These are phyloP conservation scores for Zasmidium citrigriseum DNA, from an alignment of 2,329 filamentous ascomycete genomes.

Conservation along the genomic window DNA sequence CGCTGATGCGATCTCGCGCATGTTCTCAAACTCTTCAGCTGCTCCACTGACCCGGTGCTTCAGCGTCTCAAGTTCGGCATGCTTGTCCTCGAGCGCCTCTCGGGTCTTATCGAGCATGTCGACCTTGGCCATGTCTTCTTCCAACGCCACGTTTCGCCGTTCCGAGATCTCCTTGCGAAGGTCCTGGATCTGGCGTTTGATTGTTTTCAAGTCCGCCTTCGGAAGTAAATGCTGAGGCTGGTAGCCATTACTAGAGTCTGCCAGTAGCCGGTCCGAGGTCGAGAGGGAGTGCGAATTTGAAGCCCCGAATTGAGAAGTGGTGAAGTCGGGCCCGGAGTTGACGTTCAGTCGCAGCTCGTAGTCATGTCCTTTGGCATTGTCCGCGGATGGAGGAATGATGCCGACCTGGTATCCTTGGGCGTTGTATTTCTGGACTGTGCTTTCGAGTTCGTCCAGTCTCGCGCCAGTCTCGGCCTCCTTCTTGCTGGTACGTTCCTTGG, in stretches of 20 bases:
- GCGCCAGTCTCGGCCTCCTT: slow-evolving; percentile 84
- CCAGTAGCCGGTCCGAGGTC: slow-evolving; percentile 71
- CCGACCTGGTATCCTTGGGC: slow-evolving; percentile 91
- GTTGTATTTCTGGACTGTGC: slow-evolving; percentile 87
- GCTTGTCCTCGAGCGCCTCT: slow-evolving; percentile 95
- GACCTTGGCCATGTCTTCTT: slow-evolving; percentile 91
- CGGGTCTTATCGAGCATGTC: slow-evolving; percentile 92
- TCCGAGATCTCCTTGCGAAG: slow-evolving; percentile 93
- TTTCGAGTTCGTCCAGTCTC: slow-evolving; percentile 90
- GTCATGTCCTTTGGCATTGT: slow-evolving; percentile 80
- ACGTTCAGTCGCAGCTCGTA: slow-evolving; percentile 85
- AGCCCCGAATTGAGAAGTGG: slow-evolving; percentile 50
- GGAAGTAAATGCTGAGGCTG: slow-evolving; percentile 85
- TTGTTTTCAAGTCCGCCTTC: slow-evolving; percentile 83
- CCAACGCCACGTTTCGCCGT: slow-evolving; percentile 75
- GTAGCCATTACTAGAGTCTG: slow-evolving; percentile 81
- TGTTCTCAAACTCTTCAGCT: slow-evolving; percentile 91
- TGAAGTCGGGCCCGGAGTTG: slow-evolving; percentile 75
- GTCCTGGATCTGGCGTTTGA: slow-evolving; percentile 75
- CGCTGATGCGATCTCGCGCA: slow-evolving; percentile 76
- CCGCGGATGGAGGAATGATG: slow-evolving; percentile 79
- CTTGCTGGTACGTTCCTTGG: slow-evolving; percentile 78
- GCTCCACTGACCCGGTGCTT: slow-evolving; percentile 85
- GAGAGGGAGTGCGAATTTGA: slow-evolving; percentile 45
- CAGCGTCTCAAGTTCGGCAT: slow-evolving; percentile 85